These are phyloP conservation scores for Gymnopilus junonius DNA, from an alignment of 768 basidiomycete species.

Conservation along the genomic window DNA sequence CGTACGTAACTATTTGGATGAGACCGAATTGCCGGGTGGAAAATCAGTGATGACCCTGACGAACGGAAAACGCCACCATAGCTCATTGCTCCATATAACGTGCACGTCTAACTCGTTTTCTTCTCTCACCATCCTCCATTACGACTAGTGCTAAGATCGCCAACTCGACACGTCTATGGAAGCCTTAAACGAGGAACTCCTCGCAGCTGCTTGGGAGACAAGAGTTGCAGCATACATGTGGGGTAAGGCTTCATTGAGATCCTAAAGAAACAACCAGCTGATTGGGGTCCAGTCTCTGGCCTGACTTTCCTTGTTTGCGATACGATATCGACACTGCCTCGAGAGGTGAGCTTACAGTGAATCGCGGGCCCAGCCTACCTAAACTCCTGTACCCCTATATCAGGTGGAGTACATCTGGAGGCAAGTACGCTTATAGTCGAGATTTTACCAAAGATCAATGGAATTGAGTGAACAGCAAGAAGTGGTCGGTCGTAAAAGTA, in stretches of 20 bases:
- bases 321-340: neutral
- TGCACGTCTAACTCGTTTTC: no score
- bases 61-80: neutral
- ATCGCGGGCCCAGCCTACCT: no score
- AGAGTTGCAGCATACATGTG: neutral
- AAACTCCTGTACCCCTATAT: no score
- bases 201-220: neutral
- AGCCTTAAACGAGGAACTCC: neutral
- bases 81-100: neutral
- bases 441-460: neutral
- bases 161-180: neutral
- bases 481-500: neutral
- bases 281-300: neutral
- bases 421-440: neutral
- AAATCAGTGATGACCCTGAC: neutral
- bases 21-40: neutral
- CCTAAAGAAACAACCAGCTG: neutral
- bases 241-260: neutral
- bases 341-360: neutral
- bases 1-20: neutral
- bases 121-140: no score
- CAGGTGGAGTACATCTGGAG: neutral
- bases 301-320: neutral
- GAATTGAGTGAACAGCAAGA: neutral
- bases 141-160: no score